phyloP scores from a whole-genome alignment of 2,329 filamentous ascomycete species.

The Neofusicoccum sp. region DNA sequence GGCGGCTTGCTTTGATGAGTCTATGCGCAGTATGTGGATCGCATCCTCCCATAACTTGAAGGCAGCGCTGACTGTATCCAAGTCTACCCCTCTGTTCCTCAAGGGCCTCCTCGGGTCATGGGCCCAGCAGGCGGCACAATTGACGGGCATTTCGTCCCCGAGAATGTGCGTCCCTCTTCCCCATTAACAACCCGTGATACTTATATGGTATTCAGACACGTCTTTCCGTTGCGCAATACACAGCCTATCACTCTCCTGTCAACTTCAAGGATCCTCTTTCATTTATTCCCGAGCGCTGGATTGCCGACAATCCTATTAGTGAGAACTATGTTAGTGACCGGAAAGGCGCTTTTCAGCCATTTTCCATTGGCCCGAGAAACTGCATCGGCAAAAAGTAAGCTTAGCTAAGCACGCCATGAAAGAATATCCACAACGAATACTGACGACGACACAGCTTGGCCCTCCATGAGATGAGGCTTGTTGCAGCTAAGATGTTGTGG shows the following conservation, averaged over 20 bases:
- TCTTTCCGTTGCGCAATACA: constrained; percentile 32
- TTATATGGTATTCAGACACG: constrained; percentile 24
- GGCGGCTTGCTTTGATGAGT: constrained; percentile 50
- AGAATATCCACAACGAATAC: background rate
- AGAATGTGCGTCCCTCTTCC: constrained; percentile 6
- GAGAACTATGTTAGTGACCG: constrained; percentile 32
- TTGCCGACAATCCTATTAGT: constrained; percentile 27
- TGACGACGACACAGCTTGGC: constrained; percentile 32
- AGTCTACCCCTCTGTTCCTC: constrained; percentile 48
- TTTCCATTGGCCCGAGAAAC: constrained; percentile 38
- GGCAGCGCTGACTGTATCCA: too few species aligned
- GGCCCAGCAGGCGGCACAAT: constrained; percentile 40
- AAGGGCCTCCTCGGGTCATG: constrained; percentile 40
- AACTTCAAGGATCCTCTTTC: constrained; percentile 37
- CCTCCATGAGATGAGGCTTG: constrained; percentile 40
- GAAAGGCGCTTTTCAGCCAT: constrained; percentile 33
- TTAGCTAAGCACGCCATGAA: background rate
- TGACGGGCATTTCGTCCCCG: constrained; percentile 41
- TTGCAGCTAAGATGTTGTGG: constrained; percentile 43
- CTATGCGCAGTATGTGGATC: constrained; percentile 38
- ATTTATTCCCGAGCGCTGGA: constrained; percentile 40
- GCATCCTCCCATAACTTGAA: too few species aligned
- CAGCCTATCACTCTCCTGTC: constrained; percentile 31
- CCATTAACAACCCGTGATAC: too few species aligned
- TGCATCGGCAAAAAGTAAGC: constrained; percentile 42